phyloP scores from a whole-genome alignment of 2,329 filamentous ascomycete genomes.

The Tolypocladium endophyticum region DNA sequence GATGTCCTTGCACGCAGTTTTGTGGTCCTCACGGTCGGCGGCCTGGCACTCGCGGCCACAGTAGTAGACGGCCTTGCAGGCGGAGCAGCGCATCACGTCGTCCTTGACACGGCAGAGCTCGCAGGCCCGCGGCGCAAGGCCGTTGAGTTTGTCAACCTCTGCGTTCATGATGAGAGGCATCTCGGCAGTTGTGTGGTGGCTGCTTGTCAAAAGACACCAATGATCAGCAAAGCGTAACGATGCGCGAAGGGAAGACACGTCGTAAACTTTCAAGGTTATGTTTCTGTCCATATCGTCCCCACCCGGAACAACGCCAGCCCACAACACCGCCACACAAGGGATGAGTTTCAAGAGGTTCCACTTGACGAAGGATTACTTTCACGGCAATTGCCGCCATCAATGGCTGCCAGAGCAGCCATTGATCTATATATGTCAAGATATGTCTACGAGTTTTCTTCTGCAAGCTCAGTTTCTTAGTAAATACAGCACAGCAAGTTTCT shows the following conservation, averaged over 20 bases:
- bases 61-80: slow-evolving; percentile 5
- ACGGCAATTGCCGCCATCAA: too few species aligned
- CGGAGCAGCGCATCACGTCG: slow-evolving; percentile 2
- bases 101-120: slow-evolving; percentile 6
- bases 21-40: slow-evolving; percentile 1
- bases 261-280: not conserved
- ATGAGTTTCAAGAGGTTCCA: too few species aligned
- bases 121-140: slow-evolving; percentile 5
- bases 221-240: not conserved
- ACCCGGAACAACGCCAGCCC: too few species aligned
- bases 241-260: not conserved
- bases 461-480: too few species aligned
- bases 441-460: too few species aligned
- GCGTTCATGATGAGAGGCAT: not conserved
- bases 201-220: not conserved
- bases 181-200: not conserved
- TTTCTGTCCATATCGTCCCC: not conserved
- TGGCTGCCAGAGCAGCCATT: too few species aligned
- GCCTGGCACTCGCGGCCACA: slow-evolving; percentile 1
- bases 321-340: too few species aligned
- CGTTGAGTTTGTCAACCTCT: not conserved
- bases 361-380: too few species aligned
- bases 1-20: not conserved
- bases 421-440: too few species aligned
- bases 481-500: too few species aligned